Evolutionary conservation across 257 asterid species (phyloP).

Genomic region (Galeopsis tetrahit): DNA sequence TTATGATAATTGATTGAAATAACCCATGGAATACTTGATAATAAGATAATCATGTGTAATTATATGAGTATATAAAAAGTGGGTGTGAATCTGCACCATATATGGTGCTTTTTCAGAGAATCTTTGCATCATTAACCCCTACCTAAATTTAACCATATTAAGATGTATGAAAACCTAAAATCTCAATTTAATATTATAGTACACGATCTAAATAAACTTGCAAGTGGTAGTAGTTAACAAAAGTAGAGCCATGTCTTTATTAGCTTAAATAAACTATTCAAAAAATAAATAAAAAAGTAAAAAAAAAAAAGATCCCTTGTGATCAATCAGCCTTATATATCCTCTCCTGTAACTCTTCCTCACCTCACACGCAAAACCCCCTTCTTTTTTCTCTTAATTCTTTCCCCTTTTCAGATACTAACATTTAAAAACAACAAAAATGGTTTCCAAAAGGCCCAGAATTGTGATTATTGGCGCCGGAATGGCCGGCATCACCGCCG

Average conservation of each 20-base stretch:
- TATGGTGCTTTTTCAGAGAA: too few relatives aligned
- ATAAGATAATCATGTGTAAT: too few relatives aligned
- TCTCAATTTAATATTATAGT: too few relatives aligned
- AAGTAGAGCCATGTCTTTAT: constrained; percentile 64
- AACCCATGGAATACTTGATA: too few relatives aligned
- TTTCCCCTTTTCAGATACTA: constrained; percentile 17
- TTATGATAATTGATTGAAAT: too few relatives aligned
- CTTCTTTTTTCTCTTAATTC: background rate
- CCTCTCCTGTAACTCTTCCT: constrained; percentile 52
- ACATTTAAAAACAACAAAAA: background rate
- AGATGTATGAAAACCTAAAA: too few relatives aligned
- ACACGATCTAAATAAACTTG: background rate
- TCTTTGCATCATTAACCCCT: too few relatives aligned
- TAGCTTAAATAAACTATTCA: constrained; percentile 30
- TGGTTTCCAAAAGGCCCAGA: constrained; percentile 50
- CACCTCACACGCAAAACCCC: constrained; percentile 49
- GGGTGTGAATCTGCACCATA: too few relatives aligned
- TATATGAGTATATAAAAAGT: too few relatives aligned
- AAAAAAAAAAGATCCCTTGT: constrained; percentile 33
- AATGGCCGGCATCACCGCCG: constrained; percentile 89
- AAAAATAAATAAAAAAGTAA: background rate
- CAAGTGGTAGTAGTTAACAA: constrained; percentile 43
- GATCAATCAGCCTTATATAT: constrained; percentile 39
- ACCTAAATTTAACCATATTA: too few relatives aligned
- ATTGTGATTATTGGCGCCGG: constrained; percentile 91